These are phyloP conservation scores for Pseudocercospora eumusae DNA, from an alignment of 2,329 filamentous ascomycete genomes.

Conservation along the genomic window DNA sequence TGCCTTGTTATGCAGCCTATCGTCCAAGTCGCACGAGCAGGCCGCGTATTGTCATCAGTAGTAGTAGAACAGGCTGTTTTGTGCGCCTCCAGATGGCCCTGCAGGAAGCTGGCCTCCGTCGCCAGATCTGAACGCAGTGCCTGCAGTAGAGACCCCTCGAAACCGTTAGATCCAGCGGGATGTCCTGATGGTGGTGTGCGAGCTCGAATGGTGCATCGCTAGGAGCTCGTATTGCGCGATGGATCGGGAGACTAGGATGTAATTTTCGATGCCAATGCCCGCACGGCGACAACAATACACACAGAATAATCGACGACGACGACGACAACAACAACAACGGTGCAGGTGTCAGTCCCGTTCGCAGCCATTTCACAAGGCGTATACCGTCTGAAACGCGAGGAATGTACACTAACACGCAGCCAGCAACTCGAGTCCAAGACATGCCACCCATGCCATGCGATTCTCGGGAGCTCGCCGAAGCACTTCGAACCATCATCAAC, in stretches of 20 bases:
- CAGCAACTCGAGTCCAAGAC: slow-evolving; percentile 1
- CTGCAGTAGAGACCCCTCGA: neutral
- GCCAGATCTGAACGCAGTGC: neutral
- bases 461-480: neutral
- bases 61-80: neutral
- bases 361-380: slow-evolving; percentile 4
- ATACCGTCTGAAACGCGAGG: slow-evolving; percentile 17
- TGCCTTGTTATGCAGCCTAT: slow-evolving; percentile 3
- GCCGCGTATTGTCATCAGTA: slow-evolving; percentile 5
- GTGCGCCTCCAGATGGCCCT: slow-evolving; percentile 3
- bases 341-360: slow-evolving; percentile 1
- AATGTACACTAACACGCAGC: slow-evolving; percentile 14
- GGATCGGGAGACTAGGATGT: neutral
- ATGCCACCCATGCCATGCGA: slow-evolving; percentile 1
- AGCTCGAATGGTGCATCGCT: slow-evolving; percentile 7
- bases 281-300: slow-evolving; percentile 6
- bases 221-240: slow-evolving; percentile 14
- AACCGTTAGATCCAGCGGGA: neutral
- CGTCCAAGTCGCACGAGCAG: slow-evolving; percentile 1
- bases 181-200: slow-evolving; percentile 11
- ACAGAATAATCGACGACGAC: neutral
- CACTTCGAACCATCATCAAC: neutral
- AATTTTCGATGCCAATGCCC: slow-evolving; percentile 11
- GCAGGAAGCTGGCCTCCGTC: neutral
- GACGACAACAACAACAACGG: too few relatives aligned